A percentile compares a stretch with the other conserved stretches of the same genome.
phyloP scores from a whole-genome alignment of 1,284 basidiomycete species.

The Fomes fomentarius region DNA sequence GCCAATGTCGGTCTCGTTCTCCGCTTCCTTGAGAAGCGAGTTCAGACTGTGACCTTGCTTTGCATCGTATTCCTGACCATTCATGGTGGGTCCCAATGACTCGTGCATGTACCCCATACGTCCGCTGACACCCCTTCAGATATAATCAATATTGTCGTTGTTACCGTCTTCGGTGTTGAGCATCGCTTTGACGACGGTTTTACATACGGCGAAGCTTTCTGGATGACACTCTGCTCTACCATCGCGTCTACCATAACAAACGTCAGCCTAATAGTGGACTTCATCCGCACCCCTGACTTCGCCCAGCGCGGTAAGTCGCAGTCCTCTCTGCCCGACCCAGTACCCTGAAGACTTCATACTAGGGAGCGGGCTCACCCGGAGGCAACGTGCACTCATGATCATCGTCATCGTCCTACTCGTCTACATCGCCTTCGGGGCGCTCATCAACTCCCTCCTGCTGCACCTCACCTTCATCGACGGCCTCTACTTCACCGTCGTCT shows the following conservation, averaged over 20 bases:
- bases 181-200: slow-evolving; percentile 72
- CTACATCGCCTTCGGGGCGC: slow-evolving; percentile 74
- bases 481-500: slow-evolving; percentile 70
- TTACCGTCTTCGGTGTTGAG: slow-evolving; percentile 67
- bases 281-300: slow-evolving; percentile 66
- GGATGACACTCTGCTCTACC: slow-evolving; percentile 82
- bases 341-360: too few species aligned
- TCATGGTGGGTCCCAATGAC: slow-evolving; percentile 54
- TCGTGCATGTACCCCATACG: neutral
- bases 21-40: slow-evolving; percentile 72
- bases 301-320: slow-evolving; percentile 56
- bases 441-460: slow-evolving; percentile 62
- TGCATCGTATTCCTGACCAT: slow-evolving; percentile 66
- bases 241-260: slow-evolving; percentile 71
- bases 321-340: neutral
- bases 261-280: slow-evolving; percentile 68
- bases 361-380: slow-evolving; percentile 79
- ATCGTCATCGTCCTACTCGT: slow-evolving; percentile 74
- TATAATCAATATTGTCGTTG: slow-evolving; percentile 65
- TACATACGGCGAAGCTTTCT: slow-evolving; percentile 76
- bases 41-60: slow-evolving; percentile 64
- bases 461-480: slow-evolving; percentile 67
- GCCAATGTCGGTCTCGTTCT: slow-evolving; percentile 73
- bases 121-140: slow-evolving; percentile 39
- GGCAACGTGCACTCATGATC: slow-evolving; percentile 79